A percentile compares a stretch with the other conserved stretches of the same genome.
Evolutionary conservation across 2,329 filamentous ascomycete genomes (phyloP).

Genomic region (Pseudogymnoascus sp.): DNA sequence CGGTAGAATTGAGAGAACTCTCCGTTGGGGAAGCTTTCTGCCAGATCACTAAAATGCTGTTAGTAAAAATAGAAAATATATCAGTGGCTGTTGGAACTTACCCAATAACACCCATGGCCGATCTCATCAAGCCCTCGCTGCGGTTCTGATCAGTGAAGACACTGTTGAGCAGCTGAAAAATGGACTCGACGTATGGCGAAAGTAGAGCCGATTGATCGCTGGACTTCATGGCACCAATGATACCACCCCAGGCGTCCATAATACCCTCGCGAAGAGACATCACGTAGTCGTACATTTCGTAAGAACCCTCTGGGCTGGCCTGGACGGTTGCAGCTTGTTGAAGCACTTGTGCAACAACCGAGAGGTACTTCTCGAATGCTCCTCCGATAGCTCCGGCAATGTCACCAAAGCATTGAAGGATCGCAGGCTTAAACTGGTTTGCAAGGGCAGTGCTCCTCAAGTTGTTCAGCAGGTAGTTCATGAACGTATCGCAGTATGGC

Average conservation of each 20-base stretch:
- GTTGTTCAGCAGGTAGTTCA: conserved; percentile 95
- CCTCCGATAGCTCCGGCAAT: conserved; percentile 91
- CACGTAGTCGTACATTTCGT: conserved; percentile 96
- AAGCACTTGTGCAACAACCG: conserved; percentile 85
- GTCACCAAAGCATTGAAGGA: conserved; percentile 95
- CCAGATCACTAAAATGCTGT: conserved; percentile 61
- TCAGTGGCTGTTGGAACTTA: conserved; percentile 38
- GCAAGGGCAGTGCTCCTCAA: conserved; percentile 78
- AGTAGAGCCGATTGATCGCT: conserved; percentile 66
- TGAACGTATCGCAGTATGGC: conserved; percentile 93
- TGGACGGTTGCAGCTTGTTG: conserved; percentile 85
- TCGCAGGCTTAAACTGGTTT: conserved; percentile 97
- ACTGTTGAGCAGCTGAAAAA: conserved; percentile 77
- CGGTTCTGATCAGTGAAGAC: conserved; percentile 78
- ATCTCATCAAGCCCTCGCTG: conserved; percentile 82
- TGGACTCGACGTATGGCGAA: conserved; percentile 69
- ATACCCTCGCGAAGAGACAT: conserved; percentile 92
- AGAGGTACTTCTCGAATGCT: conserved; percentile 86
- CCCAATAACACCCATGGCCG: conserved; percentile 97
- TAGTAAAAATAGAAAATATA: neutral
- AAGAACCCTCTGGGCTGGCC: conserved; percentile 68
- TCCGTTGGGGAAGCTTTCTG: conserved; percentile 86
- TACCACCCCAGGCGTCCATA: conserved; percentile 98
- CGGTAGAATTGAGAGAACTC: conserved; percentile 80
- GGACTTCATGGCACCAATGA: conserved; percentile 86